Percentiles rank a stretch among this genome's conserved stretches.
phyloP scores from a whole-genome alignment of 495 filamentous ascomycete species.

The Podospora fimiseda region DNA sequence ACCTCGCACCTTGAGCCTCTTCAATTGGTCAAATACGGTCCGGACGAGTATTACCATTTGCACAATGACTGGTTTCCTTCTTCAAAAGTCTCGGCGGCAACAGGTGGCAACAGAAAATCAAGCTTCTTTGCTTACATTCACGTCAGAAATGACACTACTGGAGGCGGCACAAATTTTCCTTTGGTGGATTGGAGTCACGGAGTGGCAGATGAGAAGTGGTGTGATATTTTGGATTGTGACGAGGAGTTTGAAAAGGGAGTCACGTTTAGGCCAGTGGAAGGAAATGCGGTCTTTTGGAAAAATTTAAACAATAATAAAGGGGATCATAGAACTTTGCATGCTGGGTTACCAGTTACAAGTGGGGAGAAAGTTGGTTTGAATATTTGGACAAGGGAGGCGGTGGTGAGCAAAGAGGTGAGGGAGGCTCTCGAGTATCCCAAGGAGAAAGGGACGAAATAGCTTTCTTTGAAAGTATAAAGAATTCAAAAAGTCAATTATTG shows the following conservation, averaged over 20 bases:
- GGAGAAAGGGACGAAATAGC: not conserved
- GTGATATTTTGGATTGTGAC: conserved; percentile 52
- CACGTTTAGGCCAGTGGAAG: conserved; percentile 57
- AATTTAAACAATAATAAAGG: conserved; percentile 55
- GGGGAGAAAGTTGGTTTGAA: conserved; percentile 72
- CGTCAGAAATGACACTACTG: conserved; percentile 36
- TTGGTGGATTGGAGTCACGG: conserved; percentile 18
- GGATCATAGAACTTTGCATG: conserved; percentile 58
- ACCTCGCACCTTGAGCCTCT: conserved; percentile 41
- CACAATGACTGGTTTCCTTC: conserved; percentile 50
- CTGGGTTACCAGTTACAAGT: conserved; percentile 56
- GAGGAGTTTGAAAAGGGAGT: conserved; percentile 46
- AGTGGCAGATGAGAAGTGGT: conserved; percentile 42
- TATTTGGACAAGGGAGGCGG: conserved; percentile 54
- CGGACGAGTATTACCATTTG: conserved; percentile 38
- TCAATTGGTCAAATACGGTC: conserved; percentile 43
- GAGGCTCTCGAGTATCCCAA: conserved; percentile 20
- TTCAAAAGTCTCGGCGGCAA: conserved; percentile 26
- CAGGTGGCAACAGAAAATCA: conserved; percentile 41
- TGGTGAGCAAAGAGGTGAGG: conserved; percentile 27
- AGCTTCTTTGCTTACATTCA: conserved; percentile 50
- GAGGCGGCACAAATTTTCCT: conserved; percentile 51
- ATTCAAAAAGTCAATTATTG: too few relatives aligned
- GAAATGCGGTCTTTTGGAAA: conserved; percentile 68
- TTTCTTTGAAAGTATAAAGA: not conserved